Base-by-base conservation (phyloP, 371 early-diverging fungal species). In the Apophysomyces ossiformis region DNA sequence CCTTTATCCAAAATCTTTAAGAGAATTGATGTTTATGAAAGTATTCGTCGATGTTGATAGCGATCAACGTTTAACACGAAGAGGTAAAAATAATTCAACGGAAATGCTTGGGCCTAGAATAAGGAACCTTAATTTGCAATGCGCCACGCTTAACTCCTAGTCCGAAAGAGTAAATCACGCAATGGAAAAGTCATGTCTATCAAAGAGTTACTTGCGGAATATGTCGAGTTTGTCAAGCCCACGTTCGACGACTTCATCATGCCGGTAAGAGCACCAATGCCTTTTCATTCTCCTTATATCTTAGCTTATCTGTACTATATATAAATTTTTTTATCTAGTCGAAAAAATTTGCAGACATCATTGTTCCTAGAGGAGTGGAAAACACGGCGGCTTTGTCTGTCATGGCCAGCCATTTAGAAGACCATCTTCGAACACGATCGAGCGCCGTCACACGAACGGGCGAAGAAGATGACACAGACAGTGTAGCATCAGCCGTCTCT, bases 271-370 rank as follows among this genome's bases (percentile, higher is more conserved):
- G 1, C 3, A 26, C 32, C 32, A 26, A 26, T 1, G 32, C 32
- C 32, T 26, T 26, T 26, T 26, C 32, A 26, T 26, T 26, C 32
- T 2, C 32, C 32, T 26, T 26, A 26, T 26, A 26, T 3, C 32
- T 26, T 26, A 26, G 2, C 32, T 26, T 26, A 26, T 26, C 32
- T 26, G 32, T 26, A 26, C 32, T 26, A 26, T 26, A 26, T 2
- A 26, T 1, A 26, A 26, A 26, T 26, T n/a, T n/a, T n/a, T n/a
- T n/a, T 26, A 26, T 16, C 7, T 76, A 90, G 87, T 86, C 92
- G 16, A 93, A 93, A 71, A 89, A 92, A 60, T 90, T 83, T 72
- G 95, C 94, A 1, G 94, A 95, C 64, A 89, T 95, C 46, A 89
- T 95, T 58, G 89, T 94, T 59, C 95, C 96, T n/a, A 87, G 92